Percentiles rank a stretch among this genome's conserved stretches.
These are phyloP conservation scores for Monotropa hypopitys DNA, from an alignment of 179 eudicot genomes.

Conservation along the genomic window DNA sequence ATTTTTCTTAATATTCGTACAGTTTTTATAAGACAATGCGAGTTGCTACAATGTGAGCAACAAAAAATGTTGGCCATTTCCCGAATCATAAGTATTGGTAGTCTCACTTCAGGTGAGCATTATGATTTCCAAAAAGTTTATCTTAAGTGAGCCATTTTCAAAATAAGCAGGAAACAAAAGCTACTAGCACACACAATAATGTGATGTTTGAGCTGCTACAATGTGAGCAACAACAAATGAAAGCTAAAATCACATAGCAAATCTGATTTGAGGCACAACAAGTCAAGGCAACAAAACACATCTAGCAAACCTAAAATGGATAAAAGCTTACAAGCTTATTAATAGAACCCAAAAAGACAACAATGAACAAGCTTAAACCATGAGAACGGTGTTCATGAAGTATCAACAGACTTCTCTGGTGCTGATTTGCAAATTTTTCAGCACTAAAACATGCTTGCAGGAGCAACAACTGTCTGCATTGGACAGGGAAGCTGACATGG, in stretches of 20 bases:
- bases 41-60: too few relatives aligned
- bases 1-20: too few relatives aligned
- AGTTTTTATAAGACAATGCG: too few relatives aligned
- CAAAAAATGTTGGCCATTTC: too few relatives aligned
- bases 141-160: too few relatives aligned
- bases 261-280: neutral
- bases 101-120: too few relatives aligned
- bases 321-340: neutral
- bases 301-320: neutral
- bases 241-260: neutral
- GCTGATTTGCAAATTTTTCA: slow-evolving; percentile 9
- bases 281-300: neutral
- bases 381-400: neutral
- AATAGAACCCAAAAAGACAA: neutral
- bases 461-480: slow-evolving; percentile 28
- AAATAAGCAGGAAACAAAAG: too few relatives aligned
- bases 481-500: slow-evolving; percentile 89
- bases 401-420: neutral
- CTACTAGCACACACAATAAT: too few relatives aligned
- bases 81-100: too few relatives aligned
- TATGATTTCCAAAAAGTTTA: too few relatives aligned
- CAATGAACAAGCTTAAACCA: neutral
- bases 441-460: slow-evolving; percentile 34
- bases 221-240: too few relatives aligned
- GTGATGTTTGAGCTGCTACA: too few relatives aligned